A percentile compares a stretch with the other conserved stretches of the same genome.
These are phyloP conservation scores for Citrullus amarus DNA, from an alignment of 306 rosid species.

Conservation along the genomic window DNA sequence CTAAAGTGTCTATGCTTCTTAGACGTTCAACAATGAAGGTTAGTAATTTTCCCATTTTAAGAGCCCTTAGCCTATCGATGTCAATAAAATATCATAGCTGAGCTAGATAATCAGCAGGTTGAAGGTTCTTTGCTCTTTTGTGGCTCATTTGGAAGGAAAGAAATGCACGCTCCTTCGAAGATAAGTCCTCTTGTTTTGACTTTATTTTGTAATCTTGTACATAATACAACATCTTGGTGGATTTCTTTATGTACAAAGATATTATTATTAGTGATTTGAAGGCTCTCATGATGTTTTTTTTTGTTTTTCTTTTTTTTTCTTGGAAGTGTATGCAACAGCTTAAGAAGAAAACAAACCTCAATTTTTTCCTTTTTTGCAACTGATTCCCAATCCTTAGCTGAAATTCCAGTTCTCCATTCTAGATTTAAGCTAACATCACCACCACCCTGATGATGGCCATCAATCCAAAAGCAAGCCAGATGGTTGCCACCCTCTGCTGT, in stretches of 20 bases:
- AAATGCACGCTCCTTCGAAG: too few species aligned
- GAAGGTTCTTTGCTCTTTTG: too few species aligned
- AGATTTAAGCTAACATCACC: conserved; percentile 32
- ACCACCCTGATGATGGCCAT: conserved; percentile 28
- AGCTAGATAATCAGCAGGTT: neutral
- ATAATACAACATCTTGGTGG: neutral
- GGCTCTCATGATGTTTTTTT: neutral
- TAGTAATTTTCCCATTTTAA: neutral
- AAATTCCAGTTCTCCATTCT: conserved; percentile 91
- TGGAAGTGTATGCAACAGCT: neutral
- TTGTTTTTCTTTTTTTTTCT: fast-evolving
- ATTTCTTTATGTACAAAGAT: neutral
- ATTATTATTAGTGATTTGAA: too few species aligned
- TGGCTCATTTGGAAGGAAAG: too few species aligned
- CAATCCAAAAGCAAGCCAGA: conserved; percentile 75
- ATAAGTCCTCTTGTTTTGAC: too few species aligned
- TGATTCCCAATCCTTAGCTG: conserved; percentile 96
- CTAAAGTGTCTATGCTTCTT: too few species aligned
- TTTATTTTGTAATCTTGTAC: too few species aligned
- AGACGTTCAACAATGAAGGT: neutral
- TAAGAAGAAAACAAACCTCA: conserved; percentile 40
- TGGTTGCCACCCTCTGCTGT: conserved; percentile 85
- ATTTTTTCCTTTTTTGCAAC: conserved; percentile 93
- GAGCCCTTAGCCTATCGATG: neutral
- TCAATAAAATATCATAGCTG: neutral